These are phyloP conservation scores for Lactarius sp. DNA, from an alignment of 768 basidiomycete genomes.

Conservation along the genomic window DNA sequence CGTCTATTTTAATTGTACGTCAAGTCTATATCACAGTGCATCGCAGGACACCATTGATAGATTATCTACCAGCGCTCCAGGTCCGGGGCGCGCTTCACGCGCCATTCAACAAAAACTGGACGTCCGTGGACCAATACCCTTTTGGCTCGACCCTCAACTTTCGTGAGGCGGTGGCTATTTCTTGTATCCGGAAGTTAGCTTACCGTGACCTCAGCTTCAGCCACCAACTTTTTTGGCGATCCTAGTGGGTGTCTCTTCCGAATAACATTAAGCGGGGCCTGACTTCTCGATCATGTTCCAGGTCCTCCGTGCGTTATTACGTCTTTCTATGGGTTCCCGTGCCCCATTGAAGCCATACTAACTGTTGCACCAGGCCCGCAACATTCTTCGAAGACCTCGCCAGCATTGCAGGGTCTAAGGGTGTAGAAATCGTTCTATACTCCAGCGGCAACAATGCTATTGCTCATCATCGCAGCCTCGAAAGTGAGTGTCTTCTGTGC, in stretches of 20 bases:
- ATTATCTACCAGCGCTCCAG: constrained; percentile 39
- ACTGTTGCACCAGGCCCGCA: constrained; percentile 4
- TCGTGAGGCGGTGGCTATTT: neutral
- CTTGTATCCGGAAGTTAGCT: neutral
- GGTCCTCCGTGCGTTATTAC: constrained; percentile 6
- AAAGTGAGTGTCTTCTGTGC: constrained; percentile 1
- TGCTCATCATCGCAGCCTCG: constrained; percentile 18
- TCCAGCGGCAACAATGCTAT: constrained; percentile 19
- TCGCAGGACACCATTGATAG: neutral
- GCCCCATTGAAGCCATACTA: neutral
- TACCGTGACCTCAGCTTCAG: constrained; percentile 4
- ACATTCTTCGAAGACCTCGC: constrained; percentile 20
- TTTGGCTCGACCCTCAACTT: constrained; percentile 19
- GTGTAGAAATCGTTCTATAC: constrained; percentile 16
- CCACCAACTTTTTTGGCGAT: constrained; percentile 19
- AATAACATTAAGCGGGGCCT: neutral
- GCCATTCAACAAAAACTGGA: constrained; percentile 53
- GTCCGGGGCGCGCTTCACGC: constrained; percentile 64
- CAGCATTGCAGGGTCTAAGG: constrained; percentile 1
- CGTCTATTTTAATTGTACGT: constrained; percentile 59
- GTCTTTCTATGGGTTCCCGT: neutral
- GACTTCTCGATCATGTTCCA: neutral
- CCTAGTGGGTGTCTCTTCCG: constrained; percentile 9
- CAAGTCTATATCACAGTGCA: neutral
- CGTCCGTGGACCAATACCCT: constrained; percentile 7